These are phyloP conservation scores for Yamadazyma epiphylla DNA, from an alignment of 1,139 yeast species.

Conservation along the genomic window DNA sequence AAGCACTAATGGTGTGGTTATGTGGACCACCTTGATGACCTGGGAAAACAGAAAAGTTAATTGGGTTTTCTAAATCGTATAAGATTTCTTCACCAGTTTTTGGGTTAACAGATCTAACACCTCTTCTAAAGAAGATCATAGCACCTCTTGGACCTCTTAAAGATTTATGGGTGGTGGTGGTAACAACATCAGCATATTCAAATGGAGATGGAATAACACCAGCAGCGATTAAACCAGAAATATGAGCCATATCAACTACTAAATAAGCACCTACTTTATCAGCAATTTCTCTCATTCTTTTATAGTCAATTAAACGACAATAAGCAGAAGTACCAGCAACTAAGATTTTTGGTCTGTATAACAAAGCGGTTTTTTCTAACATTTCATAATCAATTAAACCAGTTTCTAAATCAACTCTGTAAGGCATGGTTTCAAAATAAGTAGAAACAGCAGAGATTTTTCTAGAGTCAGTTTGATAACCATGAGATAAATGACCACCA, in stretches of 20 bases:
- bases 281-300: constrained; percentile 93
- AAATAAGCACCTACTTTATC: constrained; percentile 95
- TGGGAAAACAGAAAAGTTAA: constrained; percentile 98
- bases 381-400: constrained; percentile 94
- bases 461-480: constrained; percentile 94
- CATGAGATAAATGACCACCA: constrained; percentile 98
- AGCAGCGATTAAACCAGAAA: constrained; percentile 93
- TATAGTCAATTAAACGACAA: constrained; percentile 91
- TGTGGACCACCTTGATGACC: constrained; percentile 99
- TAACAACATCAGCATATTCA: constrained; percentile 93
- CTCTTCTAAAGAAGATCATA: constrained; percentile 97
- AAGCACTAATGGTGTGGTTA: constrained; percentile 95
- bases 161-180: constrained; percentile 97
- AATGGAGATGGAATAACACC: constrained; percentile 96
- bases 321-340: constrained; percentile 99
- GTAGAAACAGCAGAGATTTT: constrained; percentile 95
- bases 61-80: constrained; percentile 90
- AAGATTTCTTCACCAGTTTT: constrained; percentile 88
- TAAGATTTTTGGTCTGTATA: constrained; percentile 91
- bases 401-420: constrained; percentile 85
- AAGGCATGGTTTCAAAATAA: constrained; percentile 98
- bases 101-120: constrained; percentile 81
- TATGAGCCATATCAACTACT: constrained; percentile 98
- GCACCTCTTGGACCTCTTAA: constrained; percentile 99
- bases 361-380: constrained; percentile 82